Evolutionary conservation across 1,284 basidiomycete species (phyloP), one percentile per base, ranked within the genome.

Genomic region (Ganoderma boninense): DNA sequence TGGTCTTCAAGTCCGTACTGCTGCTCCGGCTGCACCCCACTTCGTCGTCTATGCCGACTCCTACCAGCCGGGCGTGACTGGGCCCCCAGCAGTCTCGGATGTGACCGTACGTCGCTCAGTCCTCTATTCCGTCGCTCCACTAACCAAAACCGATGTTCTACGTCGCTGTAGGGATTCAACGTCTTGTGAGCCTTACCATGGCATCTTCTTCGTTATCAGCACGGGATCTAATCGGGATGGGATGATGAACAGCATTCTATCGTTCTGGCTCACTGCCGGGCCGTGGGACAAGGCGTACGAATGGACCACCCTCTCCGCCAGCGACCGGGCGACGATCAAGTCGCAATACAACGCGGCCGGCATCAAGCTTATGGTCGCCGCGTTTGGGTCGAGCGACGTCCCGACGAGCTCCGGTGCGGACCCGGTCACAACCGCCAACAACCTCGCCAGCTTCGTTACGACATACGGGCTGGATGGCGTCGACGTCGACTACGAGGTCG

Each of bases 401-500:
- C 89, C 89, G 4, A 89, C 88, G 4, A 80, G 83, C 0, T 78
- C 79, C 0, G 80, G 81, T 16, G 78, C 79, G 2, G 80, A 88
- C 69, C 79, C 86, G 0, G 77, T 82, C 54, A 73, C 64, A 13
- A 80, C 82, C 4, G 88, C 87, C 0, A 81, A 86, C 70, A 83
- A 77, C 4, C 81, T 89, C 78, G 87, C 86, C 11, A 78, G 80
- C 1, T 89, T 83, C 82, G 87, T 88, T 49, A 84, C 80, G 67
- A 69, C 85, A 60, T 86, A 85, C 69, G 80, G 82, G 29, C 74
- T 90, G 26, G 85, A 90, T 70, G 89, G 88, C 49, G 80, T 89
- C 46, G 88, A 90, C 64, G 82, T 90, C 29, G 88, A 90, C 77
- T 89, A 87, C 62, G 87, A 89, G 79, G 87, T 83, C 49, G 8